phyloP scores from a whole-genome alignment of 2,329 filamentous ascomycete genomes.

The Neonectria punicea region DNA sequence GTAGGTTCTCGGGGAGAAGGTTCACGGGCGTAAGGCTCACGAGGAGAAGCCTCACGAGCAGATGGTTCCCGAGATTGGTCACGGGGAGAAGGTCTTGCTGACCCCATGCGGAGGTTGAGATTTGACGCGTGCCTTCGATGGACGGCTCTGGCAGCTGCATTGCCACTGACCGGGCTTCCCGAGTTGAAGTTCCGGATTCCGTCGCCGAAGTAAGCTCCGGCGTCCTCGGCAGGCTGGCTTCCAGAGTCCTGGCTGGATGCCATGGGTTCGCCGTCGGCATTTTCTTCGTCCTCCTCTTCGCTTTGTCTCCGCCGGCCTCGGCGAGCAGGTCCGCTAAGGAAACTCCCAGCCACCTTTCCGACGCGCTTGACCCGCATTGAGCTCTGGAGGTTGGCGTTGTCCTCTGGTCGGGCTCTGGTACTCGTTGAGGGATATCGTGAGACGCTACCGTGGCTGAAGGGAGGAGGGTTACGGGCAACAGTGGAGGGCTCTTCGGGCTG shows the following conservation, averaged over 20 bases:
- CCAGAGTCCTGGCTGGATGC: slow-evolving; percentile 56
- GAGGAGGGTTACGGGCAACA: slow-evolving; percentile 57
- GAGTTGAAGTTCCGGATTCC: slow-evolving; percentile 62
- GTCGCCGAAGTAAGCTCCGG: slow-evolving; percentile 57
- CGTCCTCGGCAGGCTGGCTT: slow-evolving; percentile 52
- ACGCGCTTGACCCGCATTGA: slow-evolving; percentile 83
- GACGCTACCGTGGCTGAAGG: slow-evolving; percentile 62
- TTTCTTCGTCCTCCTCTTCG: slow-evolving; percentile 64
- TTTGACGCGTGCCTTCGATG: slow-evolving; percentile 54
- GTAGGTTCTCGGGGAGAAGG: slow-evolving; percentile 4
- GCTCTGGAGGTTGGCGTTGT: slow-evolving; percentile 74
- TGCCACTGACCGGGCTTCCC: slow-evolving; percentile 67
- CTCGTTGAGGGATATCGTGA: slow-evolving; percentile 63
- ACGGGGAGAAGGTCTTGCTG: slow-evolving; percentile 46
- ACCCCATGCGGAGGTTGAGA: slow-evolving; percentile 49
- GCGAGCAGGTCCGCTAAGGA: slow-evolving; percentile 82
- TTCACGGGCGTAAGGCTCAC: slow-evolving; percentile 1
- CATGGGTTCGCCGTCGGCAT: slow-evolving; percentile 55
- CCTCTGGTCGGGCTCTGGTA: slow-evolving; percentile 64
- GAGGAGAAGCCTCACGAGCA: slow-evolving; percentile 1
- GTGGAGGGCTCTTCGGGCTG: slow-evolving; percentile 59
- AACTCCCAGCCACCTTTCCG: slow-evolving; percentile 78
- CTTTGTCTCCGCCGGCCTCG: slow-evolving; percentile 69
- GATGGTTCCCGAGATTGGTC: slow-evolving; percentile 32
- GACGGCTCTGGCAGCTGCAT: slow-evolving; percentile 54